Evolutionary conservation across 768 basidiomycete species (phyloP), one percentile per base, ranked within the genome.

Genomic region (Rubroboletus satanas): DNA sequence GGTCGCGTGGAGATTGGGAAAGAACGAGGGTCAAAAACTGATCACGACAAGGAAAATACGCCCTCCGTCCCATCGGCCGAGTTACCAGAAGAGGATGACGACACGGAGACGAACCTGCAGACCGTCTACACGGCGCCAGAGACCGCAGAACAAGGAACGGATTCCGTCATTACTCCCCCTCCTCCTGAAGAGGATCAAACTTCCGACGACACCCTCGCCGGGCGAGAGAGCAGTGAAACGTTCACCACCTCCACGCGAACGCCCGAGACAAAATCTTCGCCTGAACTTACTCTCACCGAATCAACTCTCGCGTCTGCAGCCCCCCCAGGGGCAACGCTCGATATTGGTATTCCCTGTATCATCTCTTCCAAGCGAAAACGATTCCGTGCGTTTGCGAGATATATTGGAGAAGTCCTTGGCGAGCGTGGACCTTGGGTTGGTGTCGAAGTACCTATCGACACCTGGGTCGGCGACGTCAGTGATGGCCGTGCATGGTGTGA

Each of bases 341-440:
- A 90, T 35, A 84, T 93, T 28, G 92, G 92, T 9, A 94, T 94
- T 33, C 90, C 93, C 0, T 94, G 93, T 73, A 92, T 94, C 67
- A 88, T 94, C 58, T 82, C 89, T 3, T 87, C 85, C 39, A 88
- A 90, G 66, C 80, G 88, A 36, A 85, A 87, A 58, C 81, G 90
- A 9, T 92, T 94, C 79, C 85, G 88, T 47, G 93, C 93, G 1
- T 87, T 84, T 63, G 93, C 91, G 21, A 76, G 92, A 5, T 94
- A 95, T 66, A 92, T 95, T 49, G 93, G 89, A 7, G 90, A 92
- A 65, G 84, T 95, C 2, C 78, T 82, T 46, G 93, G 92, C 36
- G 89, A 93, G 68, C 61, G 66, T 5, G 93, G 93, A 1, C 83
- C 89, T 0, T 95, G 93, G 93, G 89, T 94, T 7, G 93, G 93